A percentile compares a stretch with the other conserved stretches of the same genome.
phyloP scores from a whole-genome alignment of 257 asterid species.

The Petunia secreta region DNA sequence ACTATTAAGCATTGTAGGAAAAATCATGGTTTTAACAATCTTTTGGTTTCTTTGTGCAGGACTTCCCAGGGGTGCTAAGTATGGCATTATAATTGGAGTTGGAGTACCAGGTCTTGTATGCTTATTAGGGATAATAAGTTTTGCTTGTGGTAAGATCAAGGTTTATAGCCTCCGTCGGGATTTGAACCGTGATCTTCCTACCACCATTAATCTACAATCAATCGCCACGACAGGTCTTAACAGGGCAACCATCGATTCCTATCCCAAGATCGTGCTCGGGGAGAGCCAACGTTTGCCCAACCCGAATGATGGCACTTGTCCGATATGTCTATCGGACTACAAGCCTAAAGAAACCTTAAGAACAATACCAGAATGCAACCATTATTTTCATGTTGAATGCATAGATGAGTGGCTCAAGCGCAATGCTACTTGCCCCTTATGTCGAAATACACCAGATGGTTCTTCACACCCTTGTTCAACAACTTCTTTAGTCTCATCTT shows the following conservation, averaged over 20 bases:
- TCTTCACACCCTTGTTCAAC: conserved; percentile 48
- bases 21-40: neutral
- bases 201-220: conserved; percentile 33
- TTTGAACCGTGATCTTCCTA: conserved; percentile 37
- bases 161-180: conserved; percentile 27
- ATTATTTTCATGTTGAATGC: conserved; percentile 70
- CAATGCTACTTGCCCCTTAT: conserved; percentile 80
- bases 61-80: conserved; percentile 70
- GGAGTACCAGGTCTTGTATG: conserved; percentile 74
- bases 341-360: conserved; percentile 65
- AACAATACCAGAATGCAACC: conserved; percentile 80
- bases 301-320: conserved; percentile 56
- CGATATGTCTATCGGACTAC: conserved; percentile 77
- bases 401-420: conserved; percentile 88
- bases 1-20: neutral
- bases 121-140: conserved; percentile 55
- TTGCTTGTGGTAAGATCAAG: conserved; percentile 43
- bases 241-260: conserved; percentile 63
- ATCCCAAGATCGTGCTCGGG: conserved; percentile 68
- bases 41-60: conserved; percentile 39
- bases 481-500: conserved; percentile 38
- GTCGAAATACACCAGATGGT: conserved; percentile 67
- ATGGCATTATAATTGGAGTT: conserved; percentile 65
- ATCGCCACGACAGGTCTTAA: conserved; percentile 59
- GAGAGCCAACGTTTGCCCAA: conserved; percentile 72